These are phyloP conservation scores for Heliamphora exappendiculata DNA, from an alignment of 148 eudicot species.

Conservation along the genomic window DNA sequence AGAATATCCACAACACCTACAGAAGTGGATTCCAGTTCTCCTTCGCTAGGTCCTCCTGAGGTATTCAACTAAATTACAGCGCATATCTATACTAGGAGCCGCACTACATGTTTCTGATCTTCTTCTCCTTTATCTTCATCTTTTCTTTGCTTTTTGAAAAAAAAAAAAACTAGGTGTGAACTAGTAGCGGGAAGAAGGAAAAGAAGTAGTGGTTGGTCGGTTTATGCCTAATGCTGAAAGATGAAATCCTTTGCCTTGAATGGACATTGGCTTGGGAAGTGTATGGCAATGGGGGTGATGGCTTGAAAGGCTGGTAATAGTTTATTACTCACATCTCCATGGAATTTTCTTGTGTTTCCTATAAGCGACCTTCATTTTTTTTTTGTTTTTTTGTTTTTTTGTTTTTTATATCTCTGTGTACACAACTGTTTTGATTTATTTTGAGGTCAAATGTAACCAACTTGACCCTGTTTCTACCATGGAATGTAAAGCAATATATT, in stretches of 20 bases:
- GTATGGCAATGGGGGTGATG: not conserved
- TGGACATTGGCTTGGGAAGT: not conserved
- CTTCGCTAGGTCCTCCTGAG: constrained; percentile 35
- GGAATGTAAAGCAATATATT: not conserved
- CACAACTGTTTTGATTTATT: not conserved
- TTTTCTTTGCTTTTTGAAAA: not conserved
- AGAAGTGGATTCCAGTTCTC: constrained; percentile 29
- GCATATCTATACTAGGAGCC: not conserved
- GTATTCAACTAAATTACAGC: constrained; percentile 24
- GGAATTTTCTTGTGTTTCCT: not conserved
- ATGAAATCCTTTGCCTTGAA: not conserved
- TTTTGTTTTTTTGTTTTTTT: no score
- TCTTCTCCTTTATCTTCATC: not conserved
- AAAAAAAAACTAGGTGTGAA: constrained; percentile 12
- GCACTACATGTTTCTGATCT: not conserved
- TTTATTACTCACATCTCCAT: not conserved
- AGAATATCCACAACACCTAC: constrained; percentile 49
- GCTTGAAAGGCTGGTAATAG: constrained; percentile 1
- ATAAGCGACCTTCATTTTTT: not conserved
- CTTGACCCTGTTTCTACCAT: not conserved
- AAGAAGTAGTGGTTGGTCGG: not conserved
- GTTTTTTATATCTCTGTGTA: no score
- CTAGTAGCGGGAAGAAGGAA: not conserved
- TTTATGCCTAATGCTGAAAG: not conserved
- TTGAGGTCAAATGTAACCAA: not conserved